These are phyloP conservation scores for Lathyrus aphaca DNA, from an alignment of 306 rosid genomes.

Conservation along the genomic window DNA sequence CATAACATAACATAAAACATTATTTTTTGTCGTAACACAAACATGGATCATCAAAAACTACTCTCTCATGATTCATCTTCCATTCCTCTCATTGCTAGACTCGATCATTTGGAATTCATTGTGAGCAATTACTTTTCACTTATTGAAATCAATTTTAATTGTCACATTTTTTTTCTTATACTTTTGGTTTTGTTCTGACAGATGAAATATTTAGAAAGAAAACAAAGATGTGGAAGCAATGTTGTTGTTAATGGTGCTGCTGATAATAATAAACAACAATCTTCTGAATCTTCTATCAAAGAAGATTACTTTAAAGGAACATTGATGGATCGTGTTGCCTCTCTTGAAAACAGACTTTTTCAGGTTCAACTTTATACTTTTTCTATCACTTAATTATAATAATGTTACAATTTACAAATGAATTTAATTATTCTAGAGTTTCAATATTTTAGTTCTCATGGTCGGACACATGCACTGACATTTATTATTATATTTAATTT, in stretches of 20 bases:
- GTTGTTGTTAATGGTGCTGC: conserved; percentile 33
- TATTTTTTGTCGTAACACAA: not conserved
- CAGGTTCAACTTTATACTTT: conserved; percentile 52
- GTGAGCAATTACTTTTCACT: conserved; percentile 38
- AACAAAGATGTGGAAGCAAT: conserved; percentile 44
- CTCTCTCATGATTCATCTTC: conserved; percentile 51
- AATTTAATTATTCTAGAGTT: too few species aligned
- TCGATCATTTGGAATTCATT: conserved; percentile 72
- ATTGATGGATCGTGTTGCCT: conserved; percentile 70
- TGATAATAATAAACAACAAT: conserved; percentile 34
- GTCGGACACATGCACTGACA: too few species aligned
- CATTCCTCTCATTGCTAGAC: conserved; percentile 66
- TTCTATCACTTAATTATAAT: too few species aligned
- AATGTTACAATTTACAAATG: too few species aligned
- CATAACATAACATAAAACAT: not conserved
- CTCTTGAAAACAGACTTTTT: conserved; percentile 68
- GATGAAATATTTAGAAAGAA: conserved; percentile 77
- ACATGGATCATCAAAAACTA: conserved; percentile 48
- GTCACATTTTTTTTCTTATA: not conserved
- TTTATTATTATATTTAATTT: too few species aligned
- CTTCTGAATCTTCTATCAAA: conserved; percentile 52
- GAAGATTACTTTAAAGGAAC: conserved; percentile 66
- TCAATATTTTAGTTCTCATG: too few species aligned
- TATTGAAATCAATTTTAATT: not conserved
- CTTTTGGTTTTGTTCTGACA: conserved; percentile 33